These are phyloP conservation scores for Dothideomycetidae sp. DNA, from an alignment of 2,329 filamentous ascomycete species.

Conservation along the genomic window DNA sequence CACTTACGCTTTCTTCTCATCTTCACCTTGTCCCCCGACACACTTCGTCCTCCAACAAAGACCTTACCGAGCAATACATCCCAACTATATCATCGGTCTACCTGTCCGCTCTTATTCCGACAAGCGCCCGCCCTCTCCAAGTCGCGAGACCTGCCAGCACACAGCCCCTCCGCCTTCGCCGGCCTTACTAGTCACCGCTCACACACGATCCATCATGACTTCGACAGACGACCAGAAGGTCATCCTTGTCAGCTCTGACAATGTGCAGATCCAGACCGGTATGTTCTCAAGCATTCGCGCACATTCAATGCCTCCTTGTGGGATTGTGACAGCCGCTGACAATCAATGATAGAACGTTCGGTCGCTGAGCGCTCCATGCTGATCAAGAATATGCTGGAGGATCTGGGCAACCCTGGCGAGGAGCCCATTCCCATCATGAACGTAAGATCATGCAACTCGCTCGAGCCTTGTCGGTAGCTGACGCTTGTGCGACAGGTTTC, in stretches of 20 bases:
- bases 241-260: slow-evolving; percentile 33
- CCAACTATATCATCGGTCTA: no score
- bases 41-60: no score
- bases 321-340: no score
- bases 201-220: slow-evolving; percentile 18
- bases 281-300: slow-evolving; percentile 11
- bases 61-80: no score
- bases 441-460: slow-evolving; percentile 22
- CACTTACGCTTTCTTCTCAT: no score
- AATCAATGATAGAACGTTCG: slow-evolving; percentile 44
- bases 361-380: slow-evolving; percentile 86
- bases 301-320: slow-evolving; percentile 13
- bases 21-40: no score
- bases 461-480: background rate
- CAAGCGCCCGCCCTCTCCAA: no score
- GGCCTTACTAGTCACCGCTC: slow-evolving; percentile 11
- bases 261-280: slow-evolving; percentile 31
- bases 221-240: slow-evolving; percentile 24
- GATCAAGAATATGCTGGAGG: slow-evolving; percentile 97
- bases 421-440: slow-evolving; percentile 83
- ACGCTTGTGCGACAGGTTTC: slow-evolving; percentile 45
- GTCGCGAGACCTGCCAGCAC: no score
- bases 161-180: slow-evolving; percentile 8
- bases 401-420: slow-evolving; percentile 51
- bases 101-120: no score